Conservation (phyloP, 2,329 filamentous ascomycete species). For the Fusarium piperis region DNA sequence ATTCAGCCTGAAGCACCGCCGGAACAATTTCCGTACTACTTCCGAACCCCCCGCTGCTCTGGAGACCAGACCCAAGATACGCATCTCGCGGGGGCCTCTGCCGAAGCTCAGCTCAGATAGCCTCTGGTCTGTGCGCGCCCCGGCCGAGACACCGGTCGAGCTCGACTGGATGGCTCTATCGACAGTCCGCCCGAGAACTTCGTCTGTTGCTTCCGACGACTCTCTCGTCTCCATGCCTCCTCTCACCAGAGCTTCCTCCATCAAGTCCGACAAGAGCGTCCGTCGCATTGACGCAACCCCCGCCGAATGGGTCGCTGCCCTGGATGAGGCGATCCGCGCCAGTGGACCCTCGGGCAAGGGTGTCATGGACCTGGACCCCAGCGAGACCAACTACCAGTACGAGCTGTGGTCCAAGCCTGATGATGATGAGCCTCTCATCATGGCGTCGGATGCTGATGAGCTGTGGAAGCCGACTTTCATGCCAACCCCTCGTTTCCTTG, state of each 20-base stretch:
- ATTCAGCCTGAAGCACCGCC: conserved; percentile 41
- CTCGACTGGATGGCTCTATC: conserved; percentile 39
- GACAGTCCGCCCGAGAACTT: conserved; percentile 28
- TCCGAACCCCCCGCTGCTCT: conserved; percentile 41
- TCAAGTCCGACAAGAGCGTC: conserved; percentile 25
- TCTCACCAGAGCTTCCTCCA: conserved; percentile 33
- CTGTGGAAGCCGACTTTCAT: conserved; percentile 36
- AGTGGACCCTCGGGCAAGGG: conserved; percentile 23
- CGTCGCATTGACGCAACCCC: conserved; percentile 39
- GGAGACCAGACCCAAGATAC: conserved; percentile 47
- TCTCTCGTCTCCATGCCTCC: conserved; percentile 18
- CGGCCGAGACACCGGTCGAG: conserved; percentile 20
- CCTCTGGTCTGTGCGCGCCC: conserved; percentile 47
- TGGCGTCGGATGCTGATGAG: conserved; percentile 11
- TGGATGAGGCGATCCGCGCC: conserved; percentile 42
- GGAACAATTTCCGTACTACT: conserved; percentile 41
- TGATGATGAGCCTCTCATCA: conserved; percentile 5
- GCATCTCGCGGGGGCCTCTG: conserved; percentile 43
- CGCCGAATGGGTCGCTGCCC: conserved; percentile 52
- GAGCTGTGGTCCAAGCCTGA: conserved; percentile 40
- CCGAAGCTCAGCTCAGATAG: conserved; percentile 45
- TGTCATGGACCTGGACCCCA: conserved; percentile 7
- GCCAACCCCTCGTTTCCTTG: conserved; percentile 26
- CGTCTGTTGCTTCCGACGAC: conserved; percentile 34
- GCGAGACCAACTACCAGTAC: conserved; percentile 35